These are phyloP conservation scores for Trichoderma hamatum DNA, from an alignment of 2,329 filamentous ascomycete genomes.

Conservation along the genomic window DNA sequence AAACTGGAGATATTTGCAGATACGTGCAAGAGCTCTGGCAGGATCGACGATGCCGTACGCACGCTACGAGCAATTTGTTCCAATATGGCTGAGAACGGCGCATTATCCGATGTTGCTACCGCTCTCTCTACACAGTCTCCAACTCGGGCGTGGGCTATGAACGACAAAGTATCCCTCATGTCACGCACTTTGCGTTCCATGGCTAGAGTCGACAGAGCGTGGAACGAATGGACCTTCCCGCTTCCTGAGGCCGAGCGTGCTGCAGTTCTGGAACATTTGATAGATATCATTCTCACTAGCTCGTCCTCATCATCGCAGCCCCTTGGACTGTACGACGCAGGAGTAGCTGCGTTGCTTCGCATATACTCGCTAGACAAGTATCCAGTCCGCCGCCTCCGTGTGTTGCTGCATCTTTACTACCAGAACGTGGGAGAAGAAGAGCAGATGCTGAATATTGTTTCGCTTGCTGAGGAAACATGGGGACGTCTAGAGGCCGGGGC, in stretches of 20 bases:
- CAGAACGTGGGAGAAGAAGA: conserved; percentile 52
- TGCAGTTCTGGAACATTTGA: conserved; percentile 62
- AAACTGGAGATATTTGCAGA: conserved; percentile 72
- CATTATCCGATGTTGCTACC: conserved; percentile 56
- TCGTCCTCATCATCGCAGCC: conserved; percentile 39
- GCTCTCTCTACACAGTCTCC: conserved; percentile 55
- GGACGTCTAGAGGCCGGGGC: conserved; percentile 42
- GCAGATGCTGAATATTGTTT: conserved; percentile 44
- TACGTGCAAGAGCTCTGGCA: conserved; percentile 56
- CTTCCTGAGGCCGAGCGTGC: conserved; percentile 56
- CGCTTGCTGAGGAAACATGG: conserved; percentile 45
- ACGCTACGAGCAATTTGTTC: conserved; percentile 64
- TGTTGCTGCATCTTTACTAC: conserved; percentile 53
- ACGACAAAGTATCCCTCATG: conserved; percentile 54
- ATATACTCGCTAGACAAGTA: conserved; percentile 54
- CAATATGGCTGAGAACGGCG: conserved; percentile 61
- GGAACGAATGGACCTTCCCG: conserved; percentile 59
- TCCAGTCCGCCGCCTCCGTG: conserved; percentile 57
- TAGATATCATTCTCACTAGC: conserved; percentile 54
- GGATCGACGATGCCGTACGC: conserved; percentile 59
- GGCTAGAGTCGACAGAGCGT: conserved; percentile 60
- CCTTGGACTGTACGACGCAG: conserved; percentile 49
- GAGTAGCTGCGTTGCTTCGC: conserved; percentile 51
- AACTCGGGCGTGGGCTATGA: conserved; percentile 55
- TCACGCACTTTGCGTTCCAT: conserved; percentile 63